phyloP scores from a whole-genome alignment of 2,329 filamentous ascomycete species.

The Venturia asperata region DNA sequence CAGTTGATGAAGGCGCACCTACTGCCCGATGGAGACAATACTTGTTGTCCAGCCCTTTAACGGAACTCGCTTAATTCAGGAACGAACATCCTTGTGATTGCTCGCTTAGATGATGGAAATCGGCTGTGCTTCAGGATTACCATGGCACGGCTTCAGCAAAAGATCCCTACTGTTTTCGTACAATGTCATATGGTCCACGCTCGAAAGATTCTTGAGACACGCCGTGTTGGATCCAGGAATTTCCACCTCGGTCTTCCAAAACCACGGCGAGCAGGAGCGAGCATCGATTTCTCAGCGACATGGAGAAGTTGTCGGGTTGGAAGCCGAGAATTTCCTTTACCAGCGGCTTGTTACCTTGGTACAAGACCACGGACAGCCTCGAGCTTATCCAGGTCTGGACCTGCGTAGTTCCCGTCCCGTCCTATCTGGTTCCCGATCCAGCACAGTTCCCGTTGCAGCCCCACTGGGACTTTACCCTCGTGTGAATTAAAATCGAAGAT shows the following conservation, averaged over 20 bases:
- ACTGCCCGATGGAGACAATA: no score
- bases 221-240: neutral
- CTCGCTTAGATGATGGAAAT: no score
- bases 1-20: no score
- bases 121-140: no score
- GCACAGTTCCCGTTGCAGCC: neutral
- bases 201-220: neutral
- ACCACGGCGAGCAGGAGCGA: no score
- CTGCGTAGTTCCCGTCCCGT: neutral
- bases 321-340: neutral
- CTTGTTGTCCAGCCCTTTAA: no score
- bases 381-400: neutral
- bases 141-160: neutral
- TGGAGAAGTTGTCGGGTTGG: neutral
- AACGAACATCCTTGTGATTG: no score
- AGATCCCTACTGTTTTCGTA: neutral
- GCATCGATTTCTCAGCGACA: no score
- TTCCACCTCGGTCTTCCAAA: no score
- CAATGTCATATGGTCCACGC: no score
- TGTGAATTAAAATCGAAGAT: neutral
- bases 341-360: neutral
- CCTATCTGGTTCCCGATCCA: neutral
- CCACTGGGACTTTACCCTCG: neutral
- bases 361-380: neutral
- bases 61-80: no score